phyloP scores from a whole-genome alignment of 441 rosid species.

The Eruca vesicaria region DNA sequence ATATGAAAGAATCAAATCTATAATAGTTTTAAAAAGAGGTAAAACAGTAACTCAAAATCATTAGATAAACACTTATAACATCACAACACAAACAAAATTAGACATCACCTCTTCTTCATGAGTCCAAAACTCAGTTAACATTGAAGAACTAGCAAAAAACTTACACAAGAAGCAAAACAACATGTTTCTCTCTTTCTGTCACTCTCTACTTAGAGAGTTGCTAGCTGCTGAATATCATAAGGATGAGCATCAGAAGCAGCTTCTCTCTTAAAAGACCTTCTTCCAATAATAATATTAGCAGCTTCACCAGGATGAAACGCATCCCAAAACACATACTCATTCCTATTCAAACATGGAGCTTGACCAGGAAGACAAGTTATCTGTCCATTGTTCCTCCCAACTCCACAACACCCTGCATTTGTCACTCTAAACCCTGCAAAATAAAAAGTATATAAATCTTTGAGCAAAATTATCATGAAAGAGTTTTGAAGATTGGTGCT shows the following conservation, averaged over 20 bases:
- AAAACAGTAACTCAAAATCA: not conserved
- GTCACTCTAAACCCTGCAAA: conserved; percentile 64
- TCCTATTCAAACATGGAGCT: conserved; percentile 66
- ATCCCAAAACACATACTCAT: conserved; percentile 77
- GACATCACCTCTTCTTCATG: not conserved
- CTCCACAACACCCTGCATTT: conserved; percentile 85
- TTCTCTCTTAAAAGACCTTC: conserved; percentile 67
- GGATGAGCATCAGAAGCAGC: conserved; percentile 71
- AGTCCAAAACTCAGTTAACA: conserved; percentile 10
- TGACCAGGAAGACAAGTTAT: conserved; percentile 78
- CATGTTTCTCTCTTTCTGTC: not conserved
- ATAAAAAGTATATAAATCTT: not conserved
- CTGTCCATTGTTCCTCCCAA: conserved; percentile 91
- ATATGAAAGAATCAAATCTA: conserved; percentile 1
- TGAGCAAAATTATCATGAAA: not conserved
- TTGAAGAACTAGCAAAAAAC: conserved; percentile 19
- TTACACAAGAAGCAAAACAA: conserved; percentile 19
- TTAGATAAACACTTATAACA: not conserved
- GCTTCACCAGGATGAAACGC: conserved; percentile 85
- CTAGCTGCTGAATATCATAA: conserved; percentile 65
- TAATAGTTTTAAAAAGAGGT: not conserved
- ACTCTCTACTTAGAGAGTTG: conserved; percentile 45
- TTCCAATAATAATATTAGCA: conserved; percentile 59
- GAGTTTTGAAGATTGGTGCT: not conserved
- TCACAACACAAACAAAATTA: not conserved